Evolutionary conservation across 2,329 filamentous ascomycete species (phyloP), one percentile per base, ranked within the genome.

Genomic region (Fusarium miscanthi): DNA sequence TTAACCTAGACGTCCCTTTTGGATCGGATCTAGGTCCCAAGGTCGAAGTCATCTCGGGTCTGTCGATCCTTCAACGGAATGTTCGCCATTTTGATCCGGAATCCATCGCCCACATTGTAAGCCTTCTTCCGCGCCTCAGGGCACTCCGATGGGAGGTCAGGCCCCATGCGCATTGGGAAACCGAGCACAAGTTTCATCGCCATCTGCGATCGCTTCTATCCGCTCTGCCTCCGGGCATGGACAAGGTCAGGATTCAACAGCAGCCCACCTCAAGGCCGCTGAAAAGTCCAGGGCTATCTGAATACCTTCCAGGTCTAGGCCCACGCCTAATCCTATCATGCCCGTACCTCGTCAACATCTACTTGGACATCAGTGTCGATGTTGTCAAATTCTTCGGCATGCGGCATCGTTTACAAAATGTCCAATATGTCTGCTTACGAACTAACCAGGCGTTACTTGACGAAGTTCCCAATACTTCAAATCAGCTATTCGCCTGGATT

Each of bases 211-310:
- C 6, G 2, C n/a, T 49, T 23, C 11, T 49, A 5, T 9, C 2
- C 14, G 12, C 46, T 2, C 19, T 49, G 1, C 23, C n/a, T 5
- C 46, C 5, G n/a, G 8, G 11, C 25, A 51, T 25, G 30, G 13
- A 6, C 2, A 33, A 25, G n/a, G 12, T 51, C 12, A 51, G 16
- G 12, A 35, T 51, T 21, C 46, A 51, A 12, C 46, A 51, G 4
- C 46, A 35, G 8, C n/a, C 16, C 1, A 35, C 8, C 0, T 51
- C 46, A 3, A 35, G 23, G 10, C n/a, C 46, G 12, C 30, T 10
- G 4, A 14, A 8, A 9, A 25, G 46, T 10, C 17, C 16, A 8
- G 17, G 3, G 4, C 16, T n/a, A 0, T 35, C 30, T 33, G 8
- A 35, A 2, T 2, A 35, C 1, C 46, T 13, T 1, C 30, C 30